Conservation (phyloP, 225 moss, liverwort and hornwort species). For the Rhytidiadelphus loreus region DNA sequence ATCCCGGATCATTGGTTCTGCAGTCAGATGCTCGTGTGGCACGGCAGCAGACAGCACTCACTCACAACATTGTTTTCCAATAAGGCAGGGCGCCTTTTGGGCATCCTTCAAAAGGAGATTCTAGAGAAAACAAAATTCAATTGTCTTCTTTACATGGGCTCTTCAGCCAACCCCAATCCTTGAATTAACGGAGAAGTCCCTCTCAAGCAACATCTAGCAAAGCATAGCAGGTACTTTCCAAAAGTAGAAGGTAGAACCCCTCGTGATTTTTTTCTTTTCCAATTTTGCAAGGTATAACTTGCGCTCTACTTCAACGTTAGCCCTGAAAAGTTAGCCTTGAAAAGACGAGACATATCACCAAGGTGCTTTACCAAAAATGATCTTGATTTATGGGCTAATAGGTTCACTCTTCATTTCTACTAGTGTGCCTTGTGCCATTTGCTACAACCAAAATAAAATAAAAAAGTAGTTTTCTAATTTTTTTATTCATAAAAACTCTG, state of each 20-base stretch:
- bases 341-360: not conserved
- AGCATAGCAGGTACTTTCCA: too few species aligned
- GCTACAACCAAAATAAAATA: too few species aligned
- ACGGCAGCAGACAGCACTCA: not conserved
- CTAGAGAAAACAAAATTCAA: not conserved
- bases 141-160: not conserved
- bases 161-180: not conserved
- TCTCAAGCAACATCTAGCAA: too few species aligned
- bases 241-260: too few species aligned
- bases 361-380: not conserved
- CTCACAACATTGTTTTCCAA: not conserved
- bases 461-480: too few species aligned
- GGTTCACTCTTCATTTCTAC: not conserved
- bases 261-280: not conserved
- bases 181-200: not conserved
- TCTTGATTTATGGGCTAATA: rapidly evolving
- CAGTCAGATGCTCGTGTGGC: not conserved
- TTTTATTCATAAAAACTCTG: too few species aligned
- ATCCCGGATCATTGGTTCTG: not conserved
- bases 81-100: not conserved
- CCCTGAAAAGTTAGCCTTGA: not conserved
- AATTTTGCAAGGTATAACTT: not conserved
- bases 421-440: too few species aligned
- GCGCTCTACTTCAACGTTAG: rapidly evolving
- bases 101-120: not conserved